These are phyloP conservation scores for Tolypocladium amazonense DNA, from an alignment of 2,329 filamentous ascomycete genomes.

Conservation along the genomic window DNA sequence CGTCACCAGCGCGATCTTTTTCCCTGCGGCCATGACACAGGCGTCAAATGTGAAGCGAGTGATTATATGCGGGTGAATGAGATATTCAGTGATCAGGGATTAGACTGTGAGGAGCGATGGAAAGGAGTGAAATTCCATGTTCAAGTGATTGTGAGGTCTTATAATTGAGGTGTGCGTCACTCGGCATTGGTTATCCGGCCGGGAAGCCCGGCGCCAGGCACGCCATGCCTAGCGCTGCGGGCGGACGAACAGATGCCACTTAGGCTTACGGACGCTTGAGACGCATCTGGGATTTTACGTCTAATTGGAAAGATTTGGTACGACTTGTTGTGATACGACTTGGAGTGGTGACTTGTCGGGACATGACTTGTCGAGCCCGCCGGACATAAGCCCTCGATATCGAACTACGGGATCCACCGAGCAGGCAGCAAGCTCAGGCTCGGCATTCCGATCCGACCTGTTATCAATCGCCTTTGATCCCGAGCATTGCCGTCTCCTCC, in stretches of 20 bases:
- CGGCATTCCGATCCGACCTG: neutral
- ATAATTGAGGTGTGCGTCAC: neutral
- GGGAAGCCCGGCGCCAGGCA: neutral
- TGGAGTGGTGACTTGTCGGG: too few species aligned
- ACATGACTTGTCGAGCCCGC: neutral
- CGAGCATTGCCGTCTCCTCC: neutral
- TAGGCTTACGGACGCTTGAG: too few species aligned
- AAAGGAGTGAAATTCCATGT: neutral
- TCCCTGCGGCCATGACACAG: neutral
- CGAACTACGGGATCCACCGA: neutral
- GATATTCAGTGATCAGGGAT: neutral
- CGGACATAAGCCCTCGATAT: neutral
- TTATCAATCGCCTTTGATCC: neutral
- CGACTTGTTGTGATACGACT: too few species aligned
- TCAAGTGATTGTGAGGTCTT: neutral
- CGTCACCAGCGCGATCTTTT: constrained; percentile 23
- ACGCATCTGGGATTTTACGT: neutral
- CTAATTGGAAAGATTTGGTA: neutral
- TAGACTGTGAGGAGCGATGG: neutral
- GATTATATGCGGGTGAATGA: neutral
- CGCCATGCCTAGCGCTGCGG: neutral
- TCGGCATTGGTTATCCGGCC: neutral
- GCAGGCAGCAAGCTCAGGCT: neutral
- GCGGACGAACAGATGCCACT: too few species aligned
- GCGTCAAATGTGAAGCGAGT: neutral